A percentile compares a stretch with the other conserved stretches of the same genome.
Evolutionary conservation across 2,329 filamentous ascomycete genomes (phyloP).

Genomic region (Paecilomyces dactylethromorphus): DNA sequence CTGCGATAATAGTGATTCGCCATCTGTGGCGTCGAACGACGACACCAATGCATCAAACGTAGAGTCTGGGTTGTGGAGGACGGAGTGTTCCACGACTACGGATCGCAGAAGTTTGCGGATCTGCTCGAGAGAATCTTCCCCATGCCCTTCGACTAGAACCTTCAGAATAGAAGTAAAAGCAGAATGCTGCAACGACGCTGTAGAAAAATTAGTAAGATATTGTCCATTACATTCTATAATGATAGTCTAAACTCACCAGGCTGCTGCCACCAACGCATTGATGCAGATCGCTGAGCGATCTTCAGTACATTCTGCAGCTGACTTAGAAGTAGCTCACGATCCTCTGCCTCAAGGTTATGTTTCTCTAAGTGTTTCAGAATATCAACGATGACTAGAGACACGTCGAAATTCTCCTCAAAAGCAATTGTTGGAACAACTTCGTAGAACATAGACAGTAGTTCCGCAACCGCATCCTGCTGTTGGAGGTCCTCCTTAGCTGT

Average conservation of each 20-base stretch:
- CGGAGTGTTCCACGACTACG: conserved; percentile 31
- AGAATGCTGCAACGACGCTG: conserved; percentile 34
- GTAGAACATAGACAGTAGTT: conserved; percentile 78
- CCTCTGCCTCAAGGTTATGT: conserved; percentile 35
- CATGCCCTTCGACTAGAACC: conserved; percentile 24
- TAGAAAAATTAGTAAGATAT: conserved; percentile 5
- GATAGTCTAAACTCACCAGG: conserved; percentile 35
- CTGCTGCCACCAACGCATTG: conserved; percentile 87
- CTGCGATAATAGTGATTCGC: conserved; percentile 23
- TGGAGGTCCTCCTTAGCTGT: conserved; percentile 63
- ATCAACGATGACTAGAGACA: conserved; percentile 67
- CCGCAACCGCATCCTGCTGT: conserved; percentile 71
- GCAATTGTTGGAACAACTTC: conserved; percentile 72
- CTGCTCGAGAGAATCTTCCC: conserved; percentile 23
- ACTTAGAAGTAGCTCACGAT: conserved; percentile 55
- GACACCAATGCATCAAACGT: conserved; percentile 32
- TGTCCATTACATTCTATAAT: conserved; percentile 6
- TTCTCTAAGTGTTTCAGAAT: conserved; percentile 58
- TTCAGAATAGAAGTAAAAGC: conserved; percentile 36
- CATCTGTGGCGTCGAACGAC: conserved; percentile 30
- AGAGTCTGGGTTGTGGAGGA: conserved; percentile 22
- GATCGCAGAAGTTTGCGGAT: conserved; percentile 27
- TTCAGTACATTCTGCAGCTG: conserved; percentile 76
- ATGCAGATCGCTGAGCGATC: conserved; percentile 72
- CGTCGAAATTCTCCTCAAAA: conserved; percentile 79